These are phyloP conservation scores for Asclepias syriaca DNA, from an alignment of 257 asterid genomes.

Conservation along the genomic window DNA sequence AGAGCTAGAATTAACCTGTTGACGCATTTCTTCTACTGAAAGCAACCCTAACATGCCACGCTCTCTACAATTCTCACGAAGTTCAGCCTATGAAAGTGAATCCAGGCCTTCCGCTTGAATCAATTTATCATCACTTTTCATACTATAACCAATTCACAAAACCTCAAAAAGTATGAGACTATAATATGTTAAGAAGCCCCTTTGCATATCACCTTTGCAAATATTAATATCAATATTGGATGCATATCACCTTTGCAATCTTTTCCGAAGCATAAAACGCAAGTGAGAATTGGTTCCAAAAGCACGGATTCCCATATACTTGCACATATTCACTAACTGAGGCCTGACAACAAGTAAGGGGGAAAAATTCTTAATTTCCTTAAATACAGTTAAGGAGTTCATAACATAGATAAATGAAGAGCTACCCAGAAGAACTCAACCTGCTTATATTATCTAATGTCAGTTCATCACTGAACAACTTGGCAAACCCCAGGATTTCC, in stretches of 20 bases:
- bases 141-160: conserved; percentile 27
- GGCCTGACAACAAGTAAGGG: conserved; percentile 46
- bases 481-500: conserved; percentile 84
- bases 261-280: conserved; percentile 80
- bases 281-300: conserved; percentile 83
- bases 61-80: conserved; percentile 88
- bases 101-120: conserved; percentile 90
- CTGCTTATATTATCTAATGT: conserved; percentile 92
- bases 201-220: no score
- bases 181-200: neutral
- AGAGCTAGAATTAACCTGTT: conserved; percentile 44
- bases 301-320: conserved; percentile 83
- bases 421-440: no score
- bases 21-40: conserved; percentile 92
- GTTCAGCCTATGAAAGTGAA: conserved; percentile 89
- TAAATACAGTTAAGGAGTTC: neutral
- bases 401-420: neutral
- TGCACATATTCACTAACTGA: conserved; percentile 90
- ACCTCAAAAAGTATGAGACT: neutral
- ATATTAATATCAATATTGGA: no score
- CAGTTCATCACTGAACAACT: conserved; percentile 92
- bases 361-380: neutral
- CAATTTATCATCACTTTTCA: conserved; percentile 72
- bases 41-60: conserved; percentile 79
- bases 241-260: conserved; percentile 55